Conservation (phyloP, 345 rosid genomes). For the Populus nigra region DNA sequence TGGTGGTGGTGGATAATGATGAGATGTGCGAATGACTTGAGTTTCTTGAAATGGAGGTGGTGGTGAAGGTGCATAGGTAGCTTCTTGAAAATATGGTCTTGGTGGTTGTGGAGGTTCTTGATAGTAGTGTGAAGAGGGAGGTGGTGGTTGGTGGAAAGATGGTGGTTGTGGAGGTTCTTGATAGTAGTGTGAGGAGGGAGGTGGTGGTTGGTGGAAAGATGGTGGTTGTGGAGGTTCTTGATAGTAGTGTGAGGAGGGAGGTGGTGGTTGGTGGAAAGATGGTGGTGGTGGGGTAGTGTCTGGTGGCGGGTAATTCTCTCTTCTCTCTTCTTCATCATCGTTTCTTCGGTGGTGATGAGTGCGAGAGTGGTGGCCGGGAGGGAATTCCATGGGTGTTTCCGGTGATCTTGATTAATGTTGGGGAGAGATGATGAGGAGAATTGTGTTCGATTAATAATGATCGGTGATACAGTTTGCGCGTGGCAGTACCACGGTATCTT, state of each 20-base stretch:
- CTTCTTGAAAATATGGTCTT: slow-evolving; percentile 11
- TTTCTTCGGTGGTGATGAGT: slow-evolving; percentile 27
- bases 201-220: slow-evolving; percentile 8
- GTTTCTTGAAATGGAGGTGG: slow-evolving; percentile 2
- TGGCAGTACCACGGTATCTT: too few relatives aligned
- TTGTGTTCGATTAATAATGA: not conserved
- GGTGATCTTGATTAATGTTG: not conserved
- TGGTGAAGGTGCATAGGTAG: slow-evolving; percentile 21
- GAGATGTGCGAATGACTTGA: slow-evolving; percentile 16
- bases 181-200: slow-evolving; percentile 5
- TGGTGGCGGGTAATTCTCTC: slow-evolving; percentile 37
- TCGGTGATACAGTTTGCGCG: too few relatives aligned
- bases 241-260: slow-evolving; percentile 5
- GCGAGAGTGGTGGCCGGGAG: slow-evolving; percentile 37
- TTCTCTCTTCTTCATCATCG: slow-evolving; percentile 30
- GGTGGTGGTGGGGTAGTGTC: slow-evolving; percentile 3
- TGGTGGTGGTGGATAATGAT: slow-evolving; percentile 30
- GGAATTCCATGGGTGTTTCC: slow-evolving; percentile 45
- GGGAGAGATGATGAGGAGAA: not conserved
- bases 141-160: slow-evolving; percentile 12
- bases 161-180: slow-evolving; percentile 29
- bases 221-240: slow-evolving; percentile 28
- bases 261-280: slow-evolving; percentile 13
- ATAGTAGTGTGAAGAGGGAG: slow-evolving; percentile 6
- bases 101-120: slow-evolving; percentile 29